phyloP scores from a whole-genome alignment of 2,329 filamentous ascomycete genomes.

The Phyllosticta paracitricarpa region DNA sequence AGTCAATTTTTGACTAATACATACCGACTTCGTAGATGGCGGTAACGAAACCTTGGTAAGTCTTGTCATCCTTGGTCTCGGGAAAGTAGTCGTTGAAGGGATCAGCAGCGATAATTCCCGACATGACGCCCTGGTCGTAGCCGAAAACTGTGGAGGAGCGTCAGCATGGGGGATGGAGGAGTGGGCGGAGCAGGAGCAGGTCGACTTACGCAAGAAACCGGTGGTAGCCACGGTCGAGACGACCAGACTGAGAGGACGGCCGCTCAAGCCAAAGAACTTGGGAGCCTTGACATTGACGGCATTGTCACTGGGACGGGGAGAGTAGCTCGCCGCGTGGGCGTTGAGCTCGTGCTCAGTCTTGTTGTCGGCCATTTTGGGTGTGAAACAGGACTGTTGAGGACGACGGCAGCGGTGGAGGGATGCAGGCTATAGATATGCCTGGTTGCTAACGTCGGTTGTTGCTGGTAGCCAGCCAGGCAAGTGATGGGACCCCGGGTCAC shows the following conservation, averaged over 20 bases:
- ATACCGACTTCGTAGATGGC: slow-evolving; percentile 44
- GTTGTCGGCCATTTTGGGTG: neutral
- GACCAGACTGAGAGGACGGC: slow-evolving; percentile 45
- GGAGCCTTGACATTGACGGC: slow-evolving; percentile 16
- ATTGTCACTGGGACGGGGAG: neutral
- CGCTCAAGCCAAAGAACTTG: slow-evolving; percentile 49
- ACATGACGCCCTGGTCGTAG: slow-evolving; percentile 41
- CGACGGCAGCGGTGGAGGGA: too few relatives aligned
- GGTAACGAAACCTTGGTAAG: slow-evolving; percentile 42
- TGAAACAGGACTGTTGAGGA: neutral
- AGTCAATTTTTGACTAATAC: neutral
- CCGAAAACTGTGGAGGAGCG: slow-evolving; percentile 34
- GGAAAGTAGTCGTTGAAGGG: slow-evolving; percentile 30
- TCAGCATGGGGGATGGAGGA: neutral
- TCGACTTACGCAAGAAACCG: slow-evolving; percentile 41
- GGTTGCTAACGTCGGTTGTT: neutral
- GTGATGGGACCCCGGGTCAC: neutral
- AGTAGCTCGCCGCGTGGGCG: slow-evolving; percentile 18
- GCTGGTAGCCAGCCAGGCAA: slow-evolving; percentile 4
- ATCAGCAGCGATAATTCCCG: slow-evolving; percentile 25
- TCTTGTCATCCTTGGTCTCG: slow-evolving; percentile 30
- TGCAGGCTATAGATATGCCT: neutral
- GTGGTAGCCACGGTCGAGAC: slow-evolving; percentile 56
- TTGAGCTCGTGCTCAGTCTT: neutral
- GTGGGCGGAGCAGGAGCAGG: neutral